A percentile compares a stretch with the other conserved stretches of the same genome.
These are phyloP conservation scores for Dictyostelium brefeldianum DNA, from an alignment of 78 protist species.

Conservation along the genomic window DNA sequence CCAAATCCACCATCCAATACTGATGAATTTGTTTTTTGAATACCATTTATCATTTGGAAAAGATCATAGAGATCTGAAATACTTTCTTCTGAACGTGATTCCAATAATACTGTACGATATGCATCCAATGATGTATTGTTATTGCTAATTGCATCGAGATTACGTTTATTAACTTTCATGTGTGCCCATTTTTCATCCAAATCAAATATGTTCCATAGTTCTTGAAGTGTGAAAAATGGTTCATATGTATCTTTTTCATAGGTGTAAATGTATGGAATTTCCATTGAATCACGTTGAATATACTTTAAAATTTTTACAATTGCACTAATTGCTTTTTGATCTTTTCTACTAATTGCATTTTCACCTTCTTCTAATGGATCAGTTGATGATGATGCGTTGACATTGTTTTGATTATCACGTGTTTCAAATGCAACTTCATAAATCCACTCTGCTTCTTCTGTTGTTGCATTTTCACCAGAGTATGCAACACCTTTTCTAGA, in stretches of 20 bases:
- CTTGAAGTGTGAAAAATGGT: slow-evolving; percentile 24
- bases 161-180: slow-evolving; percentile 5
- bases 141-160: slow-evolving; percentile 21
- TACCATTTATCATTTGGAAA: slow-evolving; percentile 60
- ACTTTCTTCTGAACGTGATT: slow-evolving; percentile 44
- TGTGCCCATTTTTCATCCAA: slow-evolving; percentile 82
- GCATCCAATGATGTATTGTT: neutral
- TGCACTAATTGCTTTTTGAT: slow-evolving; percentile 14
- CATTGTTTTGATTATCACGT: neutral
- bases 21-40: neutral
- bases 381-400: neutral
- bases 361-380: neutral
- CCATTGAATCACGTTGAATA: slow-evolving; percentile 50
- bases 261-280: slow-evolving; percentile 76
- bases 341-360: neutral
- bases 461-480: slow-evolving; percentile 22
- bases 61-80: slow-evolving; percentile 74
- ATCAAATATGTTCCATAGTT: slow-evolving; percentile 81
- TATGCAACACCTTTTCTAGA: slow-evolving; percentile 37
- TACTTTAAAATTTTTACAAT: slow-evolving; percentile 36
- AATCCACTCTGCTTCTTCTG: slow-evolving; percentile 76
- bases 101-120: neutral
- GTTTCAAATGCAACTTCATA: slow-evolving; percentile 44
- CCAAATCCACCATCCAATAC: neutral
- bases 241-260: slow-evolving; percentile 68